These are phyloP conservation scores for Fennellomyces sp. DNA, from an alignment of 371 early-diverging fungal species.

Conservation along the genomic window DNA sequence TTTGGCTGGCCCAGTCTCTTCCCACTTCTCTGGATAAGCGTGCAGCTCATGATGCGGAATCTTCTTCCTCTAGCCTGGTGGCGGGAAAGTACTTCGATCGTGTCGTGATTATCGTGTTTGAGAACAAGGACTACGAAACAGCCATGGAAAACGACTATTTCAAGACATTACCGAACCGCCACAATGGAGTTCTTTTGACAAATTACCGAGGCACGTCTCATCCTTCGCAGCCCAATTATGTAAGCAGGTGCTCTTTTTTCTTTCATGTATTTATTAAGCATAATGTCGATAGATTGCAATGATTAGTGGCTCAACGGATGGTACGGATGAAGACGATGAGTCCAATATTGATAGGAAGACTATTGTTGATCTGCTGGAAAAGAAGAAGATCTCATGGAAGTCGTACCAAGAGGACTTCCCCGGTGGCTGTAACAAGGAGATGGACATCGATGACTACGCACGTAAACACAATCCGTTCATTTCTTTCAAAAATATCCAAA, in stretches of 20 bases:
- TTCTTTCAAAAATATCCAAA: constrained; percentile 50
- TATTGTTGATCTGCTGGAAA: constrained; percentile 68
- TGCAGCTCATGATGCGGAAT: not conserved
- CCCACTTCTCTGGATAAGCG: constrained; percentile 1
- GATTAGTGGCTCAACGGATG: constrained; percentile 51
- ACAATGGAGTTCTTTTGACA: constrained; percentile 36
- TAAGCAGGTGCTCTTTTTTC: constrained; percentile 11
- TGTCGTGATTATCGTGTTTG: constrained; percentile 51
- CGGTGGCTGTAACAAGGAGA: constrained; percentile 38
- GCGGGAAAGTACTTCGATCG: constrained; percentile 45
- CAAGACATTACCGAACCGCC: constrained; percentile 14
- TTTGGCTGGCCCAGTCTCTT: constrained; percentile 10
- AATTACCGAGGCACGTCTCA: constrained; percentile 40
- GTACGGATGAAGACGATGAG: constrained; percentile 43
- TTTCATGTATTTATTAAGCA: not conserved
- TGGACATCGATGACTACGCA: constrained; percentile 34
- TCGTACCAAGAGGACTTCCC: constrained; percentile 67
- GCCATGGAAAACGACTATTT: constrained; percentile 43
- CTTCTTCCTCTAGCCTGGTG: constrained; percentile 7
- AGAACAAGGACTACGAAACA: constrained; percentile 47
- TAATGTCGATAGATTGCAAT: constrained; percentile 28
- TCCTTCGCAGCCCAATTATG: constrained; percentile 51
- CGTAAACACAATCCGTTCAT: constrained; percentile 70
- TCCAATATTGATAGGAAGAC: constrained; percentile 37
- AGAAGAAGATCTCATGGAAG: constrained; percentile 66